These are phyloP conservation scores for Acanthamoeba polyphaga DNA, from an alignment of 208 protist genomes.

Conservation along the genomic window DNA sequence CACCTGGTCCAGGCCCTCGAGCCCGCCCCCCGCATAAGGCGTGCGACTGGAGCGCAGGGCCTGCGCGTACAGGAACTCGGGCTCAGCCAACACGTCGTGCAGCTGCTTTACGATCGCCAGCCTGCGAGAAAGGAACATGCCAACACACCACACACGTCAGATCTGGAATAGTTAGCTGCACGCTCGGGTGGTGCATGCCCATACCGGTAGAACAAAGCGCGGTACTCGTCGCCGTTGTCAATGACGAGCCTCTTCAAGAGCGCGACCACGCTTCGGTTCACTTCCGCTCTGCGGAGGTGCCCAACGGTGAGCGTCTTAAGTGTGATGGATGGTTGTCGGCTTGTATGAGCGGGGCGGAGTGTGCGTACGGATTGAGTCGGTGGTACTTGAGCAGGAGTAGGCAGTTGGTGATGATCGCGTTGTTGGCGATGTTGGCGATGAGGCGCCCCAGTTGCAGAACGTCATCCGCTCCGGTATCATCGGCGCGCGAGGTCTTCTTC, in stretches of 20 bases:
- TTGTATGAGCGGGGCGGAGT: background rate
- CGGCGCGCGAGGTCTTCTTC: background rate
- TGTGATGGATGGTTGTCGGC: background rate
- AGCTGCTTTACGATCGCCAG: conserved; percentile 17
- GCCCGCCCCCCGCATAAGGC: background rate
- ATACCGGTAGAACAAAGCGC: conserved; percentile 60
- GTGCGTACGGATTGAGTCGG: background rate
- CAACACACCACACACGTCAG: background rate
- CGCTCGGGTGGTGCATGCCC: background rate
- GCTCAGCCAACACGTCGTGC: conserved; percentile 28
- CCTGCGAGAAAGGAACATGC: background rate
- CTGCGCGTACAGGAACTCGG: conserved; percentile 19
- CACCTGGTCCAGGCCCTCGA: conserved; percentile 25
- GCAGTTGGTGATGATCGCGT: background rate
- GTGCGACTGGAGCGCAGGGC: background rate
- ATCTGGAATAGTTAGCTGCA: background rate
- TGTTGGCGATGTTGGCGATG: conserved; percentile 26
- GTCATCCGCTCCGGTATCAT: conserved; percentile 41
- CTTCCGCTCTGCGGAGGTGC: background rate
- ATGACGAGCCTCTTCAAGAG: conserved; percentile 38
- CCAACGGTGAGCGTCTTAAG: background rate
- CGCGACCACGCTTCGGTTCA: conserved; percentile 37
- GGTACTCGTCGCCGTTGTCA: conserved; percentile 47
- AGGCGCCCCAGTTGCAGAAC: background rate
- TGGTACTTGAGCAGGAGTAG: conserved; percentile 42